These are phyloP conservation scores for Pichia sporocuriosa DNA, from an alignment of 805 yeast genomes.

Conservation along the genomic window DNA sequence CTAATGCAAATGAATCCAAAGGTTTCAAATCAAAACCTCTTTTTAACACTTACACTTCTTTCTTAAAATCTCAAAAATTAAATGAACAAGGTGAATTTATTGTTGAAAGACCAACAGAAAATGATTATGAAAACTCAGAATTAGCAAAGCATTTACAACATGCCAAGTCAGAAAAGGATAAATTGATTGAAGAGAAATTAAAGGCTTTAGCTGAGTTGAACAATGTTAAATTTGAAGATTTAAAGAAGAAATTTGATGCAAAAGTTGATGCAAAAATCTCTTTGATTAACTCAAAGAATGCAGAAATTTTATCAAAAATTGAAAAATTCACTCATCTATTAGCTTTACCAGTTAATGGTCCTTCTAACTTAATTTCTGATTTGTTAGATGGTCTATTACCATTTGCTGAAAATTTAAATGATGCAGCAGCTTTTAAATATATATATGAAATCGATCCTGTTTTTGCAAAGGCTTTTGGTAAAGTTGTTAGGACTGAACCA, in stretches of 20 bases:
- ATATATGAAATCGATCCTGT: conserved; percentile 17
- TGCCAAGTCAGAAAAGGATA: conserved; percentile 17
- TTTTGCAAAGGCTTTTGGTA: conserved; percentile 18
- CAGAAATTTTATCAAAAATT: conserved; percentile 14
- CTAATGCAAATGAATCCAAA: neutral
- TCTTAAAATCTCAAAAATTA: conserved; percentile 14
- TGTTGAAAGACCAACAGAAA: conserved; percentile 15
- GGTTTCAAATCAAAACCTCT: conserved; percentile 5
- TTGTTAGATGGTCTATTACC: conserved; percentile 17
- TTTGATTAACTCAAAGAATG: conserved; percentile 4
- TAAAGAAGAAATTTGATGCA: conserved; percentile 18
- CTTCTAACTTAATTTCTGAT: conserved; percentile 15
- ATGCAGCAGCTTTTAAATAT: conserved; percentile 18
- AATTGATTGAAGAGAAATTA: conserved; percentile 23
- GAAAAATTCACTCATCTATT: conserved; percentile 16
- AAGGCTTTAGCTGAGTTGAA: conserved; percentile 18
- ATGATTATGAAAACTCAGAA: conserved; percentile 20
- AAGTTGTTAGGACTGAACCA: conserved; percentile 13
- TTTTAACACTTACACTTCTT: conserved; percentile 9
- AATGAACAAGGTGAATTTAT: conserved; percentile 23
- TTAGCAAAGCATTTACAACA: conserved; percentile 17
- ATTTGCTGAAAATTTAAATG: conserved; percentile 15
- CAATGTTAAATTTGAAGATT: conserved; percentile 17
- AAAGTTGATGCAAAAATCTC: conserved; percentile 15
- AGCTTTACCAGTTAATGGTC: conserved; percentile 7